Conservation (phyloP, 2,329 filamentous ascomycete genomes). For the Botrytis galanthina region DNA sequence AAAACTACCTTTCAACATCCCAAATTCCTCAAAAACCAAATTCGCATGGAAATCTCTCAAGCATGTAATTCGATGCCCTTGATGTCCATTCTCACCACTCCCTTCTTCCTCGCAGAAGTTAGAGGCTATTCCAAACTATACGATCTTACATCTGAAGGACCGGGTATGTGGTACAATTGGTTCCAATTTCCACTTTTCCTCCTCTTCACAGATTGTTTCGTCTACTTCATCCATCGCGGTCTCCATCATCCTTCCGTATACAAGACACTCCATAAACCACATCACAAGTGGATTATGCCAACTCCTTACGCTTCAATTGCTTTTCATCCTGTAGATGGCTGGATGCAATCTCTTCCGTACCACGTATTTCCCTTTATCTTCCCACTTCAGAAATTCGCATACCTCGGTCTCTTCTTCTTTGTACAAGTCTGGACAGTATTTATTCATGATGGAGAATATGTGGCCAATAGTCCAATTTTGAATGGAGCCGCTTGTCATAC, state of each 20-base stretch:
- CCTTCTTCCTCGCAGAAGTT: constrained; percentile 79
- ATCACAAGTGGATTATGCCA: constrained; percentile 99
- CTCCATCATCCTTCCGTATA: constrained; percentile 80
- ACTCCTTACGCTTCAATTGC: constrained; percentile 90
- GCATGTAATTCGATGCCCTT: constrained; percentile 72
- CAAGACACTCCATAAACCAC: constrained; percentile 90
- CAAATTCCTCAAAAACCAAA: constrained; percentile 93
- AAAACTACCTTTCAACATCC: constrained; percentile 86
- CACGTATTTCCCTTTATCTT: constrained; percentile 92
- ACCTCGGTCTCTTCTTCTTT: constrained; percentile 81
- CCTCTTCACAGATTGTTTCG: constrained; percentile 81
- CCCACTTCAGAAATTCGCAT: constrained; percentile 87
- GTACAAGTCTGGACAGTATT: constrained; percentile 97
- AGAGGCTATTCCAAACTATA: constrained; percentile 85
- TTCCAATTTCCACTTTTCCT: constrained; percentile 87
- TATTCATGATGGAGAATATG: constrained; percentile 94
- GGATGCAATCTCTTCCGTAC: constrained; percentile 83
- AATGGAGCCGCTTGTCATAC: constrained; percentile 95
- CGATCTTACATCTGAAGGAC: constrained; percentile 71
- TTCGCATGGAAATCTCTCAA: constrained; percentile 80
- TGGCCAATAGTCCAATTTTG: constrained; percentile 84
- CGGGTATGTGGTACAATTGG: constrained; percentile 73
- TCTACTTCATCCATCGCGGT: constrained; percentile 89
- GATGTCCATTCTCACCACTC: constrained; percentile 79
- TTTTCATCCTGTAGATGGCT: constrained; percentile 93